A percentile compares a stretch with the other conserved stretches of the same genome.
Conservation (phyloP, 352 stramenopile genomes). For the Stephanocyclus meneghinianus region DNA sequence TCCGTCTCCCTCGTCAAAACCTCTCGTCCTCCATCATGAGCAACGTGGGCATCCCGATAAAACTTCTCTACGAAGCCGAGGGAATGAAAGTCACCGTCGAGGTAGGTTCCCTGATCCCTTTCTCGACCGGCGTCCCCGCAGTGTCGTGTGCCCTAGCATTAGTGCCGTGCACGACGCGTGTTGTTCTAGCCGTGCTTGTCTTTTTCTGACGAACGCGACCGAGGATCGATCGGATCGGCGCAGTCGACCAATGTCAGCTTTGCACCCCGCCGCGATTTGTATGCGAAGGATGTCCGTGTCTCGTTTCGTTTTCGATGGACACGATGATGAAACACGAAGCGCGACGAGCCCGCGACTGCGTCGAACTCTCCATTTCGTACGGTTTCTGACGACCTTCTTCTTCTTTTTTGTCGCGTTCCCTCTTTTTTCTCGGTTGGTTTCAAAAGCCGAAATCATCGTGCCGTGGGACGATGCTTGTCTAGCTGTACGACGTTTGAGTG, state of each 20-base stretch:
- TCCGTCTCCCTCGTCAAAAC: background rate
- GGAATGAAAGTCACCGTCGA: constrained; percentile 87
- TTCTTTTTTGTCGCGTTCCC: background rate
- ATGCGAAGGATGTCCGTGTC: too few relatives aligned
- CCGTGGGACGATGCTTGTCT: too few relatives aligned
- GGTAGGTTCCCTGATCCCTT: constrained; percentile 27
- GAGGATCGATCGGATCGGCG: too few relatives aligned
- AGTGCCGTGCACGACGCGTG: too few relatives aligned
- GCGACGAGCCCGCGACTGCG: background rate
- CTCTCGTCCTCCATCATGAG: constrained; percentile 33
- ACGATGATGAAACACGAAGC: background rate
- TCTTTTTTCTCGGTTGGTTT: background rate
- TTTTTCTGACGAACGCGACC: too few relatives aligned
- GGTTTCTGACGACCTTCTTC: constrained; percentile 9
- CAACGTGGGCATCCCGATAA: constrained; percentile 85
- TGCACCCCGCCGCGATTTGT: too few relatives aligned
- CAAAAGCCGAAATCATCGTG: too few relatives aligned
- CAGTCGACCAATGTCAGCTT: too few relatives aligned
- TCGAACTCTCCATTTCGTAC: background rate
- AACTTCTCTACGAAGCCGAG: constrained; percentile 86
- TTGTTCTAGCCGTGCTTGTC: too few relatives aligned
- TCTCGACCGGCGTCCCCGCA: background rate
- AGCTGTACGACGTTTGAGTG: too few relatives aligned
- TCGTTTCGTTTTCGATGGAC: background rate
- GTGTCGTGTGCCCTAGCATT: too few relatives aligned